Conservation (phyloP, 352 stramenopile genomes). For the Globisporangium polare region DNA sequence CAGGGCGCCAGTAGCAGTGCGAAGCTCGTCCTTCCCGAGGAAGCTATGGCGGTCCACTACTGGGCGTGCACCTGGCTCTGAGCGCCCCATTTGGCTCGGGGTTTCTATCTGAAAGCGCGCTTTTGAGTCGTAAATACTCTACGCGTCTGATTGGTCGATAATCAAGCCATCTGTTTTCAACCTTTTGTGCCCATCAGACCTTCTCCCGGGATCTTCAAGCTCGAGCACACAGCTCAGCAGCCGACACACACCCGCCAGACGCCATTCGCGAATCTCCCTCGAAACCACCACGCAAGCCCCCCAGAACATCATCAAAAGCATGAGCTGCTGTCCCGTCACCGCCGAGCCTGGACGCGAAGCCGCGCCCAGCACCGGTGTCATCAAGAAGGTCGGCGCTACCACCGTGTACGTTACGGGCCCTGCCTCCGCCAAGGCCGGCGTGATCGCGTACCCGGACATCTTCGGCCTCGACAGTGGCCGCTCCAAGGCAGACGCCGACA, state of each 20-base stretch:
- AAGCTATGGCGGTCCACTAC: slow-evolving; percentile 40
- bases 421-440: slow-evolving; percentile 50
- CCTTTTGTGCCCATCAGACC: not conserved
- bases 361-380: slow-evolving; percentile 36
- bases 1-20: not conserved
- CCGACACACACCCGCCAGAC: not conserved
- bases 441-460: slow-evolving; percentile 75
- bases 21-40: not conserved
- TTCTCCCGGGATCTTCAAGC: slow-evolving; percentile 1
- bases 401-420: slow-evolving; percentile 73
- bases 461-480: slow-evolving; percentile 77
- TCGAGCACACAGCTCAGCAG: not conserved
- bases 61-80: slow-evolving; percentile 36
- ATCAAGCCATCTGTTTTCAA: not conserved
- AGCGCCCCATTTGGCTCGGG: not conserved
- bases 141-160: not conserved
- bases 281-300: not conserved
- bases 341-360: slow-evolving; percentile 47
- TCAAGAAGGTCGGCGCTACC: slow-evolving; percentile 70
- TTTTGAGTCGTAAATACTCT: not conserved
- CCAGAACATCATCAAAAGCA: slow-evolving; percentile 11
- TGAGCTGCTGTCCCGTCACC: slow-evolving; percentile 78
- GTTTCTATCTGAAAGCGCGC: not conserved
- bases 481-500: slow-evolving; percentile 74
- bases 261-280: slow-evolving; percentile 3